A percentile compares a stretch with the other conserved stretches of the same genome.
These are phyloP conservation scores for Colletotrichum kahawae DNA, from an alignment of 2,329 filamentous ascomycete genomes.

Conservation along the genomic window DNA sequence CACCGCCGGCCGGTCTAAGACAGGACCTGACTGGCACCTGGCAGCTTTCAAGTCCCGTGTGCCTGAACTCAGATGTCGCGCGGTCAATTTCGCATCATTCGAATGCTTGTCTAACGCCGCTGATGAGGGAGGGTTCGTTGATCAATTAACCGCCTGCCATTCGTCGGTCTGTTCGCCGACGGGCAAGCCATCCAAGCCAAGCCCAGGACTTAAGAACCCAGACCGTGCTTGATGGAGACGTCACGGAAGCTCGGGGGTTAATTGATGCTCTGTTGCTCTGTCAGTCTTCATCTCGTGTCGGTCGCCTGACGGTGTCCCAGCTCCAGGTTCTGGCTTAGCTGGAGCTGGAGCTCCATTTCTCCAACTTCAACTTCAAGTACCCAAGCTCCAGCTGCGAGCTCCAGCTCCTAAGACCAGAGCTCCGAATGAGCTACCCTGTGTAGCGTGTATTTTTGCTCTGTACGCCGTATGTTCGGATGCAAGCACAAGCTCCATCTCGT, in stretches of 20 bases:
- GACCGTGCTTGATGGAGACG: conserved; percentile 5
- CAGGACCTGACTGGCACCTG: conserved; percentile 13
- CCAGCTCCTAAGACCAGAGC: background rate
- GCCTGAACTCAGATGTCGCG: background rate
- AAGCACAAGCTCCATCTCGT: background rate
- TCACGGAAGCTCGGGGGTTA: background rate
- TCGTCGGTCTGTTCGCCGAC: conserved; percentile 13
- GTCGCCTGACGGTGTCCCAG: conserved; percentile 1
- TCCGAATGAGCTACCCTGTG: background rate
- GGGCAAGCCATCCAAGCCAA: background rate
- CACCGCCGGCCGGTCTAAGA: conserved; percentile 18
- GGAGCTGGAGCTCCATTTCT: background rate
- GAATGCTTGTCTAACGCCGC: conserved; percentile 16
- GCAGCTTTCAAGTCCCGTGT: conserved; percentile 11
- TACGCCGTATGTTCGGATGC: background rate
- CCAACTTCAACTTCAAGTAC: background rate
- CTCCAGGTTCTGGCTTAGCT: background rate
- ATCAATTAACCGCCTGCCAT: background rate
- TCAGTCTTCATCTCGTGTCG: conserved; percentile 10
- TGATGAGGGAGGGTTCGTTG: conserved; percentile 3
- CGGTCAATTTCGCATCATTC: conserved; percentile 9
- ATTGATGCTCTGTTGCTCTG: conserved; percentile 10
- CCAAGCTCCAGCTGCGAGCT: background rate
- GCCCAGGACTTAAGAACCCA: background rate
- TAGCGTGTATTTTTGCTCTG: background rate